Evolutionary conservation across 176 grass and related monocot species (phyloP).

Genomic region (Zoysia japonica): DNA sequence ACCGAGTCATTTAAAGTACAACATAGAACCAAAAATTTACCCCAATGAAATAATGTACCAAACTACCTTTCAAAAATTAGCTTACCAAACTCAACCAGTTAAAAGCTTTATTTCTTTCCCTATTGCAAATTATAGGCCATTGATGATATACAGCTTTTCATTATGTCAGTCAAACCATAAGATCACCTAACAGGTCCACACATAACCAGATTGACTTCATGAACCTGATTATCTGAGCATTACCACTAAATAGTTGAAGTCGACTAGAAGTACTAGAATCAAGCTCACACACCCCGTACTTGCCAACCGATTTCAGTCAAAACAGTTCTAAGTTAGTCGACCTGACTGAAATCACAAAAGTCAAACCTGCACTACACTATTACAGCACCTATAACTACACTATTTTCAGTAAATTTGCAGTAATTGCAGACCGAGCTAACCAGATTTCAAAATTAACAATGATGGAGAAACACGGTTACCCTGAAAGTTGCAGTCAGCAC

Average conservation of each 20-base stretch:
- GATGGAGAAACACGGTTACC: too few species aligned
- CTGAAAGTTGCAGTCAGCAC: too few species aligned
- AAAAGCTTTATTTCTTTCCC: too few species aligned
- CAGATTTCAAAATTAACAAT: too few species aligned
- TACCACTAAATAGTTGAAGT: too few species aligned
- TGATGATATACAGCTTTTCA: background rate
- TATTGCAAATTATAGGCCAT: background rate
- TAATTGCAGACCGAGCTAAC: too few species aligned
- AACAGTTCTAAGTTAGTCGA: background rate
- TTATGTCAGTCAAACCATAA: background rate
- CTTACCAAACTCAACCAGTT: too few species aligned
- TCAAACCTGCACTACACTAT: background rate
- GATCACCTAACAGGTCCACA: background rate
- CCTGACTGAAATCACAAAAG: background rate
- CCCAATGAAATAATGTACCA: too few species aligned
- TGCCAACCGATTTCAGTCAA: background rate
- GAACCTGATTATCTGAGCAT: background rate
- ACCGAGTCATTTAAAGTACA: background rate
- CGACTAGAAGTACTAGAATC: background rate
- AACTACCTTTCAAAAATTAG: too few species aligned
- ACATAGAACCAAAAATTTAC: too few species aligned
- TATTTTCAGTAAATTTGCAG: background rate
- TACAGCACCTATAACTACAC: background rate
- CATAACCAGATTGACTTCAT: background rate
- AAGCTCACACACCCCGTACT: background rate